These are phyloP conservation scores for Talaromyces funiculosus DNA, from an alignment of 2,329 filamentous ascomycete genomes.

Conservation along the genomic window DNA sequence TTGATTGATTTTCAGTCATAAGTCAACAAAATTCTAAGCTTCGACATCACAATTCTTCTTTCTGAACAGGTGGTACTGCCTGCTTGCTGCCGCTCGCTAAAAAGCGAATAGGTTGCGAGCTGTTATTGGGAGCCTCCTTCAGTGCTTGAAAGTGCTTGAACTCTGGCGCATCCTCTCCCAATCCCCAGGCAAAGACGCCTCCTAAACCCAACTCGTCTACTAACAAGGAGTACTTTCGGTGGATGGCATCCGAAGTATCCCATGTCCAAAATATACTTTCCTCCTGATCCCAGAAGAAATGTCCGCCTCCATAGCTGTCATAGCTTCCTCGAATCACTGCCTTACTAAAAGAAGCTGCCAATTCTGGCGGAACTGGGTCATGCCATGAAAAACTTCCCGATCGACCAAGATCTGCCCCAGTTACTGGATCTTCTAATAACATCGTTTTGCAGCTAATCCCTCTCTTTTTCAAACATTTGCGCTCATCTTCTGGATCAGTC, in stretches of 20 bases:
- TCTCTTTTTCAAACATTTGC: conserved; percentile 22
- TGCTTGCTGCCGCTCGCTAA: neutral
- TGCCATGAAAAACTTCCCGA: conserved; percentile 48
- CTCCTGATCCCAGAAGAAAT: conserved; percentile 50
- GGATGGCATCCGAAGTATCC: conserved; percentile 49
- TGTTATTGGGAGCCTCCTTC: conserved; percentile 9
- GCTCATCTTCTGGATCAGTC: conserved; percentile 42
- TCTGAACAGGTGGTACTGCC: neutral
- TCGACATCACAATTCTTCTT: conserved; percentile 2
- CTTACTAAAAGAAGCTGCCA: conserved; percentile 37
- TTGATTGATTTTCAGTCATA: neutral
- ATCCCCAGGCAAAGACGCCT: conserved; percentile 51
- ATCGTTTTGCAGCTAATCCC: conserved; percentile 53
- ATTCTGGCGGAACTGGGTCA: conserved; percentile 26
- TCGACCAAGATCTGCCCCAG: conserved; percentile 54
- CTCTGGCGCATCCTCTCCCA: conserved; percentile 44
- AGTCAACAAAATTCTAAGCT: neutral
- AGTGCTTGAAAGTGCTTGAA: conserved; percentile 34
- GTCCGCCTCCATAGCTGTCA: conserved; percentile 29
- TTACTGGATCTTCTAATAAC: conserved; percentile 53
- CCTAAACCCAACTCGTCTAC: conserved; percentile 41
- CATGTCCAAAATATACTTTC: conserved; percentile 51
- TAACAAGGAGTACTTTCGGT: conserved; percentile 44
- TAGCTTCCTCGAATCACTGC: conserved; percentile 38
- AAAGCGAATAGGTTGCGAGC: neutral